A percentile compares a stretch with the other conserved stretches of the same genome.
Conservation (phyloP, 2,329 filamentous ascomycete species). For the Nigrospora osmanthi region DNA sequence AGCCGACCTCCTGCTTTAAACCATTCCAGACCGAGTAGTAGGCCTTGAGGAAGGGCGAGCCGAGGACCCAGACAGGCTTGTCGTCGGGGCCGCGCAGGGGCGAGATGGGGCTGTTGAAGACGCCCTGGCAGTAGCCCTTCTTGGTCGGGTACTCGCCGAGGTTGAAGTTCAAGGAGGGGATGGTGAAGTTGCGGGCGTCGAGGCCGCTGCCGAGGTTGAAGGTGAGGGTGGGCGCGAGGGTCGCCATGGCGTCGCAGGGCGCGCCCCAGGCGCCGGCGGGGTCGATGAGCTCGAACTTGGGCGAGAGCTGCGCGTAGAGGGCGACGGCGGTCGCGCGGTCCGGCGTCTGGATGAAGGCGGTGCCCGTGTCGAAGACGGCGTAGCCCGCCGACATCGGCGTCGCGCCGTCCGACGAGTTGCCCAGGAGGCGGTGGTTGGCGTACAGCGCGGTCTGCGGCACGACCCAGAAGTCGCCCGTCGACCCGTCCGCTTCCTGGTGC, state of each 20-base stretch:
- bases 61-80: conserved; percentile 20
- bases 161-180: conserved; percentile 21
- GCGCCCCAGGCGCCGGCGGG: conserved; percentile 23
- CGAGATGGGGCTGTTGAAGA: conserved; percentile 16
- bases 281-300: conserved; percentile 20
- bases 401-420: conserved; percentile 6
- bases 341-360: conserved; percentile 21
- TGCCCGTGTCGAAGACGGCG: conserved; percentile 22
- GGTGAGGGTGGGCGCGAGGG: conserved; percentile 16
- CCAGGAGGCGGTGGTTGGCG: conserved; percentile 12
- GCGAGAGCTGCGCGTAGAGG: conserved; percentile 22
- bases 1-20: conserved; percentile 15
- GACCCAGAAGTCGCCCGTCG: conserved; percentile 11
- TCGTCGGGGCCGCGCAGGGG: conserved; percentile 8
- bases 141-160: conserved; percentile 20
- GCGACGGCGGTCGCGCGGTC: conserved; percentile 17
- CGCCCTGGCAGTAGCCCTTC: conserved; percentile 21
- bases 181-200: conserved; percentile 9
- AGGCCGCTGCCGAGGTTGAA: conserved; percentile 18
- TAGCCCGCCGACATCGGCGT: conserved; percentile 7
- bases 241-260: conserved; percentile 18
- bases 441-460: conserved; percentile 17
- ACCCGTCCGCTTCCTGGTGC: conserved; percentile 9
- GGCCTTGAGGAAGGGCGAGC: conserved; percentile 22
- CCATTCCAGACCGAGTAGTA: conserved; percentile 29